Conservation (phyloP, 257 asterid genomes). For the Solanum stenotomum region DNA sequence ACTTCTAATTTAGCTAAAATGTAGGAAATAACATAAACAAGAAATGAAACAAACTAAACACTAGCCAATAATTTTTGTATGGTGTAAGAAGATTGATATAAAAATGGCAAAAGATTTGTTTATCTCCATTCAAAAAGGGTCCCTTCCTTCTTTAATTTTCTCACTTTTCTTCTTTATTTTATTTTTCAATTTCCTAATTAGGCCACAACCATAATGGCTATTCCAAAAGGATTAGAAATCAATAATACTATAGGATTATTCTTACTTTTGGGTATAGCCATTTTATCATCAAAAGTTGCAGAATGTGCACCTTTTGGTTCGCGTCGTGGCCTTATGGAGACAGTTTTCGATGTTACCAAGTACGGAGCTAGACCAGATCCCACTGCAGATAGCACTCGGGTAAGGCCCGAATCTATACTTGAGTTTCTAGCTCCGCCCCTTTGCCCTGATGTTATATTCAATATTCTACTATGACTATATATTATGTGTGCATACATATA, state of each 20-base stretch:
- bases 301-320: constrained; percentile 5
- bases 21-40: neutral
- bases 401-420: neutral
- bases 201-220: constrained; percentile 9
- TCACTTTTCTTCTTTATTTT: neutral
- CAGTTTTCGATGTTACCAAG: constrained; percentile 50
- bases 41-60: neutral
- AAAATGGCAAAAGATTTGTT: neutral
- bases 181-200: neutral
- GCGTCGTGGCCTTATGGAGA: constrained; percentile 24
- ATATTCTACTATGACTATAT: too few species aligned
- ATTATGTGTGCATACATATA: neutral
- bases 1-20: neutral
- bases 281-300: constrained; percentile 11
- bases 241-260: neutral
- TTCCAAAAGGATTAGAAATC: neutral
- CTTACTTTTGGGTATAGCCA: constrained; percentile 8
- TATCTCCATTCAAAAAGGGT: neutral
- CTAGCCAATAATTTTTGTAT: neutral
- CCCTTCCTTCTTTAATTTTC: neutral
- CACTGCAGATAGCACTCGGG: constrained; percentile 25
- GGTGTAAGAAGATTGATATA: neutral
- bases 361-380: constrained; percentile 52
- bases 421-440: accelerated
- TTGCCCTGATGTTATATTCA: too few species aligned